Percentiles rank a stretch among this genome's conserved stretches.
These are phyloP conservation scores for Aspergillus neoniger DNA, from an alignment of 2,329 filamentous ascomycete species.

Conservation along the genomic window DNA sequence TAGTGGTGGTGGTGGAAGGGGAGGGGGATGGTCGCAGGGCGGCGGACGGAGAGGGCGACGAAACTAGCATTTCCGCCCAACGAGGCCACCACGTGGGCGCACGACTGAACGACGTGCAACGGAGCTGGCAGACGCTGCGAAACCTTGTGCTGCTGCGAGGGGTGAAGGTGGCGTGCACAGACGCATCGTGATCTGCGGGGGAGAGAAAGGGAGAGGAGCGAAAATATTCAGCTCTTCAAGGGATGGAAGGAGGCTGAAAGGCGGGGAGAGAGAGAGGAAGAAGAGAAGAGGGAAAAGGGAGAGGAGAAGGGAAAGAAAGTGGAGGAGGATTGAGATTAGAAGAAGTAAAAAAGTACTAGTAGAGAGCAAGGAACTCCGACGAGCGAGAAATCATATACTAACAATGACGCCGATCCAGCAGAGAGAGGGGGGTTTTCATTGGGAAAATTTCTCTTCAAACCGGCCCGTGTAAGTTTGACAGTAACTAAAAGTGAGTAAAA, in stretches of 20 bases:
- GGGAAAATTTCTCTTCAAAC: neutral
- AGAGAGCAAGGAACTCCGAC: neutral
- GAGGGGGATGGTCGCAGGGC: slow-evolving; percentile 37
- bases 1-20: slow-evolving; percentile 24
- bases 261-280: neutral
- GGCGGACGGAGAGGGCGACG: slow-evolving; percentile 45
- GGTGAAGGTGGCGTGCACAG: slow-evolving; percentile 28
- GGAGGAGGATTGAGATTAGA: neutral
- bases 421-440: neutral
- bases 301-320: neutral
- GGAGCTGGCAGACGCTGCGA: slow-evolving; percentile 31
- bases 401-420: slow-evolving; percentile 8
- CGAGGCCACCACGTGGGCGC: slow-evolving; percentile 41
- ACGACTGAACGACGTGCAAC: slow-evolving; percentile 37
- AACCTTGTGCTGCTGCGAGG: slow-evolving; percentile 27
- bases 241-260: slow-evolving; percentile 15
- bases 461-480: neutral
- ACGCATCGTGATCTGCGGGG: slow-evolving; percentile 29
- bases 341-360: slow-evolving; percentile 1
- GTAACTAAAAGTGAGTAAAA: no score
- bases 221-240: slow-evolving; percentile 16
- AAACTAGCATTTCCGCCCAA: slow-evolving; percentile 42
- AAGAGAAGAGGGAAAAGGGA: slow-evolving; percentile 1
- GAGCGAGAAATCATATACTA: slow-evolving; percentile 1
- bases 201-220: neutral